These are phyloP conservation scores for Penicillium sumatraense DNA, from an alignment of 2,329 filamentous ascomycete genomes.

Conservation along the genomic window DNA sequence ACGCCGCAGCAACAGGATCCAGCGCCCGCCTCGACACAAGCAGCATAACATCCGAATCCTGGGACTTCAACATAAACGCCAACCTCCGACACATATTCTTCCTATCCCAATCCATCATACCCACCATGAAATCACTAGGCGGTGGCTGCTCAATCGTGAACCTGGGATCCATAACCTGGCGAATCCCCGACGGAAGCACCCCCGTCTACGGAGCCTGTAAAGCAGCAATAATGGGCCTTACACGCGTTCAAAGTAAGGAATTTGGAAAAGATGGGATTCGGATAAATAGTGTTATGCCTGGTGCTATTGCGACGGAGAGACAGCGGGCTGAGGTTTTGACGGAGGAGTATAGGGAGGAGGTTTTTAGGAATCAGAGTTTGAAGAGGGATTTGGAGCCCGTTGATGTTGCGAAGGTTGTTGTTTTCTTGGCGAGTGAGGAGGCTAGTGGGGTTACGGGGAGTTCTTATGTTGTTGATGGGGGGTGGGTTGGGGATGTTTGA, in stretches of 20 bases:
- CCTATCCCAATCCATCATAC: constrained; percentile 46
- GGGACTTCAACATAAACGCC: constrained; percentile 50
- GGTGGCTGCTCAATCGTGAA: constrained; percentile 48
- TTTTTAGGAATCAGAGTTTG: constrained; percentile 49
- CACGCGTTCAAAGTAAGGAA: constrained; percentile 43
- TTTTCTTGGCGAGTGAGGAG: constrained; percentile 55
- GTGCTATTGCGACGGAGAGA: constrained; percentile 52
- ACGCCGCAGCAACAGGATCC: constrained; percentile 31
- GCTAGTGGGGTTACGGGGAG: constrained; percentile 53
- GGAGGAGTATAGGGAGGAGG: constrained; percentile 39
- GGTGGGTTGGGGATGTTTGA: too few species aligned
- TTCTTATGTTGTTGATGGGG: constrained; percentile 45
- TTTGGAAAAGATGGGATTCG: constrained; percentile 43
- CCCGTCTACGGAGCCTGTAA: constrained; percentile 47
- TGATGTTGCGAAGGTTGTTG: constrained; percentile 53
- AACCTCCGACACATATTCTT: constrained; percentile 54
- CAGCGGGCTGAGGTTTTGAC: constrained; percentile 52
- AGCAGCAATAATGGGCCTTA: constrained; percentile 47
- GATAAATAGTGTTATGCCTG: constrained; percentile 57
- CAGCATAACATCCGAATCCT: constrained; percentile 47
- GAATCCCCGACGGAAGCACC: constrained; percentile 37
- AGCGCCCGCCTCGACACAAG: constrained; percentile 17
- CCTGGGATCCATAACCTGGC: constrained; percentile 47
- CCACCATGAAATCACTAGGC: constrained; percentile 36
- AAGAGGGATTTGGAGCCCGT: constrained; percentile 44